Conservation (phyloP, 1,284 basidiomycete genomes). For the Meira miltonrushii region DNA sequence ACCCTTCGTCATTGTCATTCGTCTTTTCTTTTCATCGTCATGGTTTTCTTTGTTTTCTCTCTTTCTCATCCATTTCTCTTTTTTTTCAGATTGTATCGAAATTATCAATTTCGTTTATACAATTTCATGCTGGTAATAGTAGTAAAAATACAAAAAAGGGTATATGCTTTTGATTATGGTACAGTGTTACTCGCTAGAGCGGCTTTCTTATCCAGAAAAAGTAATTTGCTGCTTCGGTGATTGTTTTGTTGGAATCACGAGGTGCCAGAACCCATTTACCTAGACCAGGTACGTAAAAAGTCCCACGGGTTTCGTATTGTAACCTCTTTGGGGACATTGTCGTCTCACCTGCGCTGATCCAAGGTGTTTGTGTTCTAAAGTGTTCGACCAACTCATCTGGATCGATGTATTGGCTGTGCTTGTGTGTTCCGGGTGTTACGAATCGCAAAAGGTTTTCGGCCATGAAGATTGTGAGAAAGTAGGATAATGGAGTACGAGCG, state of each 20-base stretch:
- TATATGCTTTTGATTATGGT: not conserved
- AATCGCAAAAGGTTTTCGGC: constrained; percentile 75
- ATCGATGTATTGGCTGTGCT: constrained; percentile 81
- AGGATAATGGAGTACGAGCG: constrained; percentile 82
- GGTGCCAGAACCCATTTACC: constrained; percentile 31
- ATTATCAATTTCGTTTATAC: too few species aligned
- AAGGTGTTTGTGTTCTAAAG: constrained; percentile 58
- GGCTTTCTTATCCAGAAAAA: constrained; percentile 50
- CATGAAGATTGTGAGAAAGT: constrained; percentile 80
- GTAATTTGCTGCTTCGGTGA: constrained; percentile 44
- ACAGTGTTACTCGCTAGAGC: constrained; percentile 4
- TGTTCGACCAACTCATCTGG: constrained; percentile 80
- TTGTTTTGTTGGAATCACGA: constrained; percentile 16
- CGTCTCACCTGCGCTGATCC: not conserved
- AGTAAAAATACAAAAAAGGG: not conserved
- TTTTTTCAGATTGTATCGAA: not conserved
- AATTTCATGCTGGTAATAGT: too few species aligned
- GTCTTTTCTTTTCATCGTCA: not conserved
- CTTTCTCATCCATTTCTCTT: not conserved
- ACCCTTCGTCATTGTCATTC: not conserved
- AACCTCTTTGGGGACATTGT: constrained; percentile 26
- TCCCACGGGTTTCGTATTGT: constrained; percentile 40
- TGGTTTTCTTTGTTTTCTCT: not conserved
- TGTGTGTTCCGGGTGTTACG: constrained; percentile 86
- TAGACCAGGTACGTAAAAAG: constrained; percentile 40